A percentile compares a stretch with the other conserved stretches of the same genome.
Conservation (phyloP, 345 rosid genomes). For the Eucalyptus paniculata region DNA sequence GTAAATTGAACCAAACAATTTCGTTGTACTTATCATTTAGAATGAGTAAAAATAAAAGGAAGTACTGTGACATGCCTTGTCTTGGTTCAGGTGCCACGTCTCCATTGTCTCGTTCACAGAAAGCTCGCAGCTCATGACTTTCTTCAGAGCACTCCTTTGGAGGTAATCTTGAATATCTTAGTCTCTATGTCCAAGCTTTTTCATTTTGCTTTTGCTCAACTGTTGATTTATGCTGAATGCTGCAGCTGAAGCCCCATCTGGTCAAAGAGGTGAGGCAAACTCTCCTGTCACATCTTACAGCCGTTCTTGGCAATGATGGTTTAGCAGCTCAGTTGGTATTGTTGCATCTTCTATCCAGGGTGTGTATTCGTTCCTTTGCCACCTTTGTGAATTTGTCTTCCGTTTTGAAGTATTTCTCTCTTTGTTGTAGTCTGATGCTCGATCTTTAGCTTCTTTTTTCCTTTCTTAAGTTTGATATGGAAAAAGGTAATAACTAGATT, state of each 20-base stretch:
- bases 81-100: slow-evolving; percentile 59
- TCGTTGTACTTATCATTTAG: not conserved
- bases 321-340: slow-evolving; percentile 61
- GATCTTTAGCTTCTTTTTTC: not conserved
- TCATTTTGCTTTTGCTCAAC: not conserved
- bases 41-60: not conserved
- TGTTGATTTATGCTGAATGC: not conserved
- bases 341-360: slow-evolving; percentile 81
- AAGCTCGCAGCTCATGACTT: slow-evolving; percentile 64
- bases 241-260: slow-evolving; percentile 42
- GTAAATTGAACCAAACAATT: not conserved
- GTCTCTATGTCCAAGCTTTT: not conserved
- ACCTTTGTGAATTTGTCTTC: not conserved
- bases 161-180: slow-evolving; percentile 18
- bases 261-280: slow-evolving; percentile 53
- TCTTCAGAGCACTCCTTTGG: slow-evolving; percentile 33
- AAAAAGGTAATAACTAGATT: not conserved
- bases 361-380: not conserved
- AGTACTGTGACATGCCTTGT: not conserved
- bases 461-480: not conserved
- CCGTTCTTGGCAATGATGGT: slow-evolving; percentile 69
- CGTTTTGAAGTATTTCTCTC: not conserved
- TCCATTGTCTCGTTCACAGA: slow-evolving; percentile 75
- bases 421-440: not conserved
- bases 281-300: slow-evolving; percentile 56